A percentile compares a stretch with the other conserved stretches of the same genome.
These are phyloP conservation scores for Mucor piriformis DNA, from an alignment of 371 early-diverging fungal species.

Conservation along the genomic window DNA sequence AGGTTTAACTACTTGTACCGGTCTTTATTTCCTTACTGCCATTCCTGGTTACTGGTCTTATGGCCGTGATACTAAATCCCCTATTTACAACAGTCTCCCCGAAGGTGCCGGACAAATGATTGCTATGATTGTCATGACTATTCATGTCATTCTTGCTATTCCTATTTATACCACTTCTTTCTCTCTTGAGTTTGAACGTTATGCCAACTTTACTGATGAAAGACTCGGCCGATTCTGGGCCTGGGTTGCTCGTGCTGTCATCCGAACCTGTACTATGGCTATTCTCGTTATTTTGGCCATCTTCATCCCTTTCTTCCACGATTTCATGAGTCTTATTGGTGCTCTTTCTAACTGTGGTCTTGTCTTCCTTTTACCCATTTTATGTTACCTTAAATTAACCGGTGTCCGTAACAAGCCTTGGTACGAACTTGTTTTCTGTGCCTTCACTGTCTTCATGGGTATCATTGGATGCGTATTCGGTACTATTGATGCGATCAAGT, in stretches of 20 bases:
- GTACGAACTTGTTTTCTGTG: constrained; percentile 46
- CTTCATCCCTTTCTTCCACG: constrained; percentile 64
- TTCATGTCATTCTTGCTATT: constrained; percentile 79
- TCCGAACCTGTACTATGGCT: constrained; percentile 48
- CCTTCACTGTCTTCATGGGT: constrained; percentile 56
- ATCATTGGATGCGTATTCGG: constrained; percentile 60
- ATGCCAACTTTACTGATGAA: constrained; percentile 33
- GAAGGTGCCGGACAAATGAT: constrained; percentile 57
- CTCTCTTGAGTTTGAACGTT: constrained; percentile 67
- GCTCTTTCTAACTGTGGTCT: constrained; percentile 62
- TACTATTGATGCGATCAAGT: constrained; percentile 55
- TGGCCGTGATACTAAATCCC: constrained; percentile 69
- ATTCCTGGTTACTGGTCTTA: constrained; percentile 77
- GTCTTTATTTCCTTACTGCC: constrained; percentile 76
- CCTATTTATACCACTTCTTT: constrained; percentile 82
- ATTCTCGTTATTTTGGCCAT: constrained; percentile 48
- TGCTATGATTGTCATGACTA: constrained; percentile 74
- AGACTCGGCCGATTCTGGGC: constrained; percentile 28
- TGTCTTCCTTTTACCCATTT: constrained; percentile 58
- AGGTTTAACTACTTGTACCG: constrained; percentile 66
- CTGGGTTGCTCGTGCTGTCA: constrained; percentile 46
- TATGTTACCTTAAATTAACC: constrained; percentile 60
- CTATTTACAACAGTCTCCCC: constrained; percentile 72
- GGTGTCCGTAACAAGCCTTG: constrained; percentile 45
- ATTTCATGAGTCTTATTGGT: constrained; percentile 70